Evolutionary conservation across 164 flowering plant genomes (phyloP), one percentile per base, ranked within the genome.

Genomic region (Tetracentron sinense): DNA sequence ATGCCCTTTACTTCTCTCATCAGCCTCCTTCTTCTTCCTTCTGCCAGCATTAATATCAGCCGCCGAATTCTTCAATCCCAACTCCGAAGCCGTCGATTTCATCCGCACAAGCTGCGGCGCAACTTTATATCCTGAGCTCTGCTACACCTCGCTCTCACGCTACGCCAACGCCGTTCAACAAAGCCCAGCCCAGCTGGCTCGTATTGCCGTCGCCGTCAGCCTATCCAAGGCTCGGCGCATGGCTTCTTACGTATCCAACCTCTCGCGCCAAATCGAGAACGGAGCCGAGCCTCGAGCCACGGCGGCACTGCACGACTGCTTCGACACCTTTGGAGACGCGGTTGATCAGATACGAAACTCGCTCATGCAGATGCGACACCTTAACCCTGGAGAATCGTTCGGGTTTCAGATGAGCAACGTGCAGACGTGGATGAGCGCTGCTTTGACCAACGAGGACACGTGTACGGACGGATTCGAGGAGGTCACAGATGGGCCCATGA

Each of bases 381-480:
- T 80, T 11, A 55, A 47, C 12, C 14, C 68, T 21, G 80, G 74
- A 1, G 79, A 67, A 66, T 61, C 72, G 70, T 73, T 87, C 61
- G 64, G 71, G 81, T 90, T 86, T 55, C 88, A 71, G 78, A 74
- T 86, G 84, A 77, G 85, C 65, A 86, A 93, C 71, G 94, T 89
- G 67, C 87, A 90, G 87, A 93, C 98, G 72, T 93, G 96, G 96
- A 86, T 93, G 92, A 93, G 98, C 72, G 96, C 98, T 0, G 97
- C 94, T 5, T 65, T 90, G 31, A 88, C 96, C 22, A 83, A 90
- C 67, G 87, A 90, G 82, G 90, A 87, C 62, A 90, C 97, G 65
- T 93, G 98, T 56, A 75, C 81, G 44, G 98, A 93, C 62, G 97
- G 92, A 23, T 83, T 93, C 42, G 77, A 81, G 35, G 89, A 70